phyloP scores from a whole-genome alignment of 768 basidiomycete species.

The Termitomyces titanicus region DNA sequence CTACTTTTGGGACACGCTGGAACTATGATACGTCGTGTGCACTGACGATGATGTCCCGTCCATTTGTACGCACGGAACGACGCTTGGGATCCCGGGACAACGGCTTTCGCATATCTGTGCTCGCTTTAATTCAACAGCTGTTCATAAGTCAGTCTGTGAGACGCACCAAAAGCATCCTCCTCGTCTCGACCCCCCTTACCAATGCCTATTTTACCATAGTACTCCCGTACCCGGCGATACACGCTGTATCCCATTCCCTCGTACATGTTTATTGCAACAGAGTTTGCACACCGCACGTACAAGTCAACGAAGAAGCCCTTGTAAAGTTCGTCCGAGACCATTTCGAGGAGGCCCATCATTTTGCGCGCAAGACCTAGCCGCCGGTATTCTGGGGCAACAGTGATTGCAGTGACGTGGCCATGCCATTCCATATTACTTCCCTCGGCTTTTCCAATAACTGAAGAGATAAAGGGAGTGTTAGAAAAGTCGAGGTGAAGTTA shows the following conservation, averaged over 20 bases:
- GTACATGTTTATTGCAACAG: conserved; percentile 86
- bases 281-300: conserved; percentile 88
- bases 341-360: conserved; percentile 86
- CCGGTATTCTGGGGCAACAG: conserved; percentile 92
- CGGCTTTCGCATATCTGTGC: conserved; percentile 67
- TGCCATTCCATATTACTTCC: conserved; percentile 76
- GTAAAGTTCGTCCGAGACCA: conserved; percentile 77
- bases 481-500: not conserved
- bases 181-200: conserved; percentile 80
- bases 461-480: not conserved
- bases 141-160: not conserved
- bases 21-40: conserved; percentile 51
- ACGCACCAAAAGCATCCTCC: conserved; percentile 89
- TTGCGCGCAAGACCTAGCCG: conserved; percentile 81
- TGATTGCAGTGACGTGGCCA: conserved; percentile 93
- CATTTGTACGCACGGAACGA: conserved; percentile 68
- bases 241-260: conserved; percentile 93
- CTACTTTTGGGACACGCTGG: conserved; percentile 6
- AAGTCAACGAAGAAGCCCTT: conserved; percentile 92
- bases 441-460: conserved; percentile 91
- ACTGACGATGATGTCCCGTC: conserved; percentile 68
- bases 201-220: conserved; percentile 74
- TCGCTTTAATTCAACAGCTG: not conserved
- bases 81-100: conserved; percentile 56
- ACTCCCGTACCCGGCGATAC: conserved; percentile 86